Percentiles rank a stretch among this genome's conserved stretches.
Evolutionary conservation across 192 early-diverging fungal species (phyloP).

Genomic region (Phlyctochytrium arcticum): DNA sequence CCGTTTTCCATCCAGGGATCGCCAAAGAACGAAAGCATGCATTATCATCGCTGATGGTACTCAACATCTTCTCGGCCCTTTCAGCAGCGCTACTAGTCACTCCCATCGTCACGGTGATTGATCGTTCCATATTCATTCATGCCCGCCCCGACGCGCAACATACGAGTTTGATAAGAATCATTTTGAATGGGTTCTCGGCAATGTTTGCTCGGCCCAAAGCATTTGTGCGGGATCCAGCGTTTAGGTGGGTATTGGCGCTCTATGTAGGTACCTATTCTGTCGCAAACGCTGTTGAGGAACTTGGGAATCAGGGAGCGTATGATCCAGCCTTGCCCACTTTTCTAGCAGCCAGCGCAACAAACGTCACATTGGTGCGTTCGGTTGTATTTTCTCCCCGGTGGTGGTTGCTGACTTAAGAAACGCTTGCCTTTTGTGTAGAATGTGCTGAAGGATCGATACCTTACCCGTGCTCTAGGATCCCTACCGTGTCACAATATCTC

Average conservation of each 20-base stretch:
- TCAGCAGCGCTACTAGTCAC: constrained; percentile 2
- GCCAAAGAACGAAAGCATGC: no score
- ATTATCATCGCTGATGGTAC: no score
- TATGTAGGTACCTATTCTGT: constrained; percentile 37
- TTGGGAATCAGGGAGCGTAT: not conserved
- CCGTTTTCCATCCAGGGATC: no score
- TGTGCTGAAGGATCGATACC: constrained; percentile 32
- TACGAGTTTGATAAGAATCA: no score
- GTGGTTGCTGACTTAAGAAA: no score
- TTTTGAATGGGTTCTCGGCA: no score
- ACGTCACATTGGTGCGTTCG: constrained; percentile 29
- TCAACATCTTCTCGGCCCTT: no score
- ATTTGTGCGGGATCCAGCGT: constrained; percentile 4
- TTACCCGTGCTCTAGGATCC: constrained; percentile 30
- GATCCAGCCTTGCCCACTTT: constrained; percentile 30
- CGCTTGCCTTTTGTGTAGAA: no score
- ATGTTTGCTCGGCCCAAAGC: no score
- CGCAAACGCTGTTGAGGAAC: constrained; percentile 32
- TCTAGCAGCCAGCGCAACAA: constrained; percentile 26
- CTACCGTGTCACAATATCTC: constrained; percentile 12
- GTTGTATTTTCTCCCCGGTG: no score
- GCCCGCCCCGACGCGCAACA: no score
- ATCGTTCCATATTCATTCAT: constrained; percentile 38
- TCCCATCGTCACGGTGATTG: constrained; percentile 37
- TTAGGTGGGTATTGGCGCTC: constrained; percentile 24